These are phyloP conservation scores for Nothopassalora personata DNA, from an alignment of 2,329 filamentous ascomycete species.

Conservation along the genomic window DNA sequence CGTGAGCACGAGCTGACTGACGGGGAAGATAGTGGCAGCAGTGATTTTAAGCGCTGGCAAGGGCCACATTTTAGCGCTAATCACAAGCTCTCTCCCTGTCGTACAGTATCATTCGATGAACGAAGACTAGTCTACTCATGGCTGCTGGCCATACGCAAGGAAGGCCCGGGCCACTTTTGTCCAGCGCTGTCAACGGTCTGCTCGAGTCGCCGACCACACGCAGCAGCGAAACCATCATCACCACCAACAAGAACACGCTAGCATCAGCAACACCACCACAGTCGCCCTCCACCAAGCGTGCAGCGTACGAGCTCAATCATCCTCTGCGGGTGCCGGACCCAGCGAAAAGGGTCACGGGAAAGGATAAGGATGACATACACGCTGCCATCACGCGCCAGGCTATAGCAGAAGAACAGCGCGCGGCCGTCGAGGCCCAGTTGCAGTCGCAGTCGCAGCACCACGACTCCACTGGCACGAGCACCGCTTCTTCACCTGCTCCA, in stretches of 20 bases:
- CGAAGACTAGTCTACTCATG: no score
- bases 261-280: background rate
- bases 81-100: no score
- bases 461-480: conserved; percentile 3
- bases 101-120: background rate
- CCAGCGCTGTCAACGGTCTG: background rate
- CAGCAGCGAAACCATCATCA: background rate
- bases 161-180: background rate
- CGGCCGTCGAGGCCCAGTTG: background rate
- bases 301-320: background rate
- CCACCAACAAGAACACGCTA: background rate
- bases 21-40: background rate
- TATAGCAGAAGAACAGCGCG: conserved; percentile 14
- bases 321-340: conserved; percentile 20
- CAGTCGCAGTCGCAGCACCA: conserved; percentile 10
- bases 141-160: background rate
- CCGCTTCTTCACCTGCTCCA: conserved; percentile 5
- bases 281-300: background rate
- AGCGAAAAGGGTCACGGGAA: conserved; percentile 18
- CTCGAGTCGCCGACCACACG: background rate
- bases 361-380: conserved; percentile 22
- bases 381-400: conserved; percentile 19
- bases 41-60: background rate
- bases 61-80: background rate
- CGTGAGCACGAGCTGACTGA: background rate